Evolutionary conservation across 1,284 basidiomycete species (phyloP), one percentile per base, ranked within the genome.

Genomic region (Sporisorium scitamineum): DNA sequence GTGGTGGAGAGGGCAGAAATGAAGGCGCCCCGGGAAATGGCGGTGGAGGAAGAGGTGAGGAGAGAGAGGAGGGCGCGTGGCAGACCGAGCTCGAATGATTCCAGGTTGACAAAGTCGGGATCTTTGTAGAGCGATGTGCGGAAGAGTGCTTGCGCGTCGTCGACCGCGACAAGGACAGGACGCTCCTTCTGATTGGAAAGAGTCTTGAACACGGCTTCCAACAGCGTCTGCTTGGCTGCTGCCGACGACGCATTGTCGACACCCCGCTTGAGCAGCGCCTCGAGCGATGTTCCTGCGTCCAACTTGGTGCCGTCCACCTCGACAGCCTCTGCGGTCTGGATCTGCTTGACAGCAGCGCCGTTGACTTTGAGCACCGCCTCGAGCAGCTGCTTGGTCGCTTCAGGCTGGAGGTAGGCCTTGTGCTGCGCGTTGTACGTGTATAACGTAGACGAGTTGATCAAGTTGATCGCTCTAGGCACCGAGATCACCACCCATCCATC

Each of bases 401-500:
- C 85, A 1, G 92, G 91, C 82, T 97, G 95, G 53, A 92, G 86
- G 85, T 95, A 97, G 1, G 90, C 92, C 80, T 90, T 90, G 3
- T 92, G 92, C 29, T 90, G 88, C 13, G 91, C 84, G 80, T 94
- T 91, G 84, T 97, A 97, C 16, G 87, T 84, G 84, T 93, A 93
- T 2, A 90, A 85, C 0, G 91, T 91, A 0, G 92, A 91, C 1
- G 92, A 94, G 86, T 95, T 91, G 74, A 95, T 91, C 61, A 93
- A 89, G 64, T 89, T 89, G 70, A 91, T 89, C 1, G 90, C 92
- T 90, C 91, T 88, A 3, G 95, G 94, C n/a, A 94, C 89, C 85
- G 96, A 97, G 48, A 97, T 86, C 27, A 95, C 93, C 41, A 96
- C 88, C 92, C 93, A 97, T 16, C 90, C 89, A 29, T 90, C 89